Conservation (phyloP, 768 basidiomycete genomes). For the Pleurotus tuber-regium region DNA sequence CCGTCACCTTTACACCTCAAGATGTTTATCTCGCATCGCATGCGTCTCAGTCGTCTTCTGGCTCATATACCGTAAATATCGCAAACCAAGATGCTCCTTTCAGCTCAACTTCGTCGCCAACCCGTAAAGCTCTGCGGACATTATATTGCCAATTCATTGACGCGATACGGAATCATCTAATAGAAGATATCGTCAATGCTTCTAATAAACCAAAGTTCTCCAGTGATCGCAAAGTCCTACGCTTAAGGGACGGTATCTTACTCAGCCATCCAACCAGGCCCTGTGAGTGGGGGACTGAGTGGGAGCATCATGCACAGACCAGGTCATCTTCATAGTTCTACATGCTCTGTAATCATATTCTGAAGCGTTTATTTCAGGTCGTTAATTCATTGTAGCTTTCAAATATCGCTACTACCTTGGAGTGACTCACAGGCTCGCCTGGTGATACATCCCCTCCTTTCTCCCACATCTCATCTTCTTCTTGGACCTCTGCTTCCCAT, state of each 20-base stretch:
- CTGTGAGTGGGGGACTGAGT: conserved; percentile 59
- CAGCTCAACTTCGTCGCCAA: conserved; percentile 23
- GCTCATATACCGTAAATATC: conserved; percentile 39
- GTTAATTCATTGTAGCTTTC: conserved; percentile 58
- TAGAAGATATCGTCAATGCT: conserved; percentile 51
- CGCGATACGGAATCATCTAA: conserved; percentile 54
- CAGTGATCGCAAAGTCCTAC: conserved; percentile 35
- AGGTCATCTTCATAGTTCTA: conserved; percentile 32
- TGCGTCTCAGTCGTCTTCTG: conserved; percentile 36
- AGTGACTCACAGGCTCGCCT: conserved; percentile 33
- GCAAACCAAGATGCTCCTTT: no score
- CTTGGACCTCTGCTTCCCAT: conserved; percentile 42
- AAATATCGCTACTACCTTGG: conserved; percentile 36
- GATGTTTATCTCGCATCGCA: conserved; percentile 54
- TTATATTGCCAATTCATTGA: conserved; percentile 54
- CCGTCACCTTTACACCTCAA: conserved; percentile 42
- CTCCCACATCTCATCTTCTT: conserved; percentile 56
- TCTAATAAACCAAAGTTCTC: conserved; percentile 27
- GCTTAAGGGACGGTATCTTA: conserved; percentile 65
- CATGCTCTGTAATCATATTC: background rate
- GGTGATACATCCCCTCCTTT: conserved; percentile 64
- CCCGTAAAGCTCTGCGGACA: conserved; percentile 41
- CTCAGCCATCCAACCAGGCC: conserved; percentile 38
- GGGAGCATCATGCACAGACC: conserved; percentile 52
- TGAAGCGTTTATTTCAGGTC: conserved; percentile 41